Conservation (phyloP, 179 eudicot genomes). For the Beta macrorhiza region DNA sequence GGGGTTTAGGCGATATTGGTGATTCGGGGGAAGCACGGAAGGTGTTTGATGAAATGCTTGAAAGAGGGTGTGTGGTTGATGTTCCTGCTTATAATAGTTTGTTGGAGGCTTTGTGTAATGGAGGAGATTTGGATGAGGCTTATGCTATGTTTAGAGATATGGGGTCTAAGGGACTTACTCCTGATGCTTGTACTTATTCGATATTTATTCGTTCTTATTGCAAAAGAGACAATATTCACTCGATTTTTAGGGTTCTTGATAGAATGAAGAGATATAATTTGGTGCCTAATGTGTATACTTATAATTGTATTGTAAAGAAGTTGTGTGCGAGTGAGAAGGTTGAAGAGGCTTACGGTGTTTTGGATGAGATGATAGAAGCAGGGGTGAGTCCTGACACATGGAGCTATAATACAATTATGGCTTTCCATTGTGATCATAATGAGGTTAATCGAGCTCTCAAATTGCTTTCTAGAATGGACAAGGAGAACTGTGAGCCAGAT, state of each 20-base stretch:
- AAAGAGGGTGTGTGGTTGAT: slow-evolving; percentile 60
- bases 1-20: slow-evolving; percentile 75
- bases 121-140: slow-evolving; percentile 67
- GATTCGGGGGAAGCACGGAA: slow-evolving; percentile 40
- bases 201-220: slow-evolving; percentile 77
- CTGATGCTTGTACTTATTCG: slow-evolving; percentile 78
- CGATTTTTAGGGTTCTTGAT: slow-evolving; percentile 68
- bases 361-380: slow-evolving; percentile 64
- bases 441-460: slow-evolving; percentile 68
- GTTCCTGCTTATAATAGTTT: slow-evolving; percentile 75
- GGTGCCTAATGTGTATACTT: slow-evolving; percentile 77
- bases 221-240: slow-evolving; percentile 55
- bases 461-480: slow-evolving; percentile 61
- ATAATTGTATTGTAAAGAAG: slow-evolving; percentile 60
- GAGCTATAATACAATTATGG: slow-evolving; percentile 74
- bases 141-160: slow-evolving; percentile 56
- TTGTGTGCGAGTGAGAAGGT: slow-evolving; percentile 54
- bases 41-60: slow-evolving; percentile 85
- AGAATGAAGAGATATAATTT: slow-evolving; percentile 73
- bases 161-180: slow-evolving; percentile 53
- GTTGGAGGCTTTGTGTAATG: slow-evolving; percentile 67
- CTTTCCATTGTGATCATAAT: slow-evolving; percentile 57
- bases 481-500: slow-evolving; percentile 56
- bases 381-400: slow-evolving; percentile 63
- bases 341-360: slow-evolving; percentile 63